Conservation (phyloP, 2,329 filamentous ascomycete genomes). For the Claviceps pazoutovae region DNA sequence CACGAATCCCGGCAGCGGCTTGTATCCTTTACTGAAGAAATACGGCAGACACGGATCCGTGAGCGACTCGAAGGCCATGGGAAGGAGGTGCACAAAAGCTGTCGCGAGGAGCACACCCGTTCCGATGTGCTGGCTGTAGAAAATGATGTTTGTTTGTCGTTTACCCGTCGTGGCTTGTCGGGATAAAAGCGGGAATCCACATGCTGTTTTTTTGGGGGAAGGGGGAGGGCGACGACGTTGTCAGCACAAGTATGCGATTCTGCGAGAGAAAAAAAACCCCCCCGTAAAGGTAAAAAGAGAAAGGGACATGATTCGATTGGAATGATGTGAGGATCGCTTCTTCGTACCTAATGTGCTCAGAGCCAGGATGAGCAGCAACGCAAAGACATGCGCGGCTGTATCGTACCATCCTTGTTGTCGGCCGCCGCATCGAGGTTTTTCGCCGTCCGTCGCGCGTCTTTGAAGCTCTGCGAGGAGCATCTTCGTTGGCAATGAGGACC, state of each 20-base stretch:
- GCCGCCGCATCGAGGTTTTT: constrained; percentile 38
- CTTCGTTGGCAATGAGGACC: constrained; percentile 39
- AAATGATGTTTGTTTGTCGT: constrained; percentile 46
- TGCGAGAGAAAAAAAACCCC: not conserved
- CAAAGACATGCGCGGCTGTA: constrained; percentile 51
- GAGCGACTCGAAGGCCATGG: constrained; percentile 52
- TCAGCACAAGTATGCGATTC: not conserved
- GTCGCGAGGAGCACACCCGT: constrained; percentile 79
- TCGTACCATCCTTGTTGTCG: constrained; percentile 45
- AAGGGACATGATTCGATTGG: not conserved
- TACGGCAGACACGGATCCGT: constrained; percentile 59
- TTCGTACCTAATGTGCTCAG: constrained; percentile 43
- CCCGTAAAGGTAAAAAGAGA: not conserved
- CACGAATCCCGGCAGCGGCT: constrained; percentile 65
- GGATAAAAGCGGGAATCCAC: constrained; percentile 52
- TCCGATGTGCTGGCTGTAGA: constrained; percentile 60
- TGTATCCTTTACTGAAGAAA: constrained; percentile 69
- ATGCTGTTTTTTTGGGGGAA: constrained; percentile 28
- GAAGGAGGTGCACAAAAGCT: constrained; percentile 66
- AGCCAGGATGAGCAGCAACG: constrained; percentile 49
- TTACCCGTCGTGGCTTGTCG: constrained; percentile 42
- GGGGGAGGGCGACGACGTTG: too few species aligned
- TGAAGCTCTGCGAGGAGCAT: constrained; percentile 38
- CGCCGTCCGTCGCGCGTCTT: constrained; percentile 27
- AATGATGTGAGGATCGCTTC: not conserved